phyloP scores from a whole-genome alignment of 805 yeast genomes.

The Deakozyma indianensis region DNA sequence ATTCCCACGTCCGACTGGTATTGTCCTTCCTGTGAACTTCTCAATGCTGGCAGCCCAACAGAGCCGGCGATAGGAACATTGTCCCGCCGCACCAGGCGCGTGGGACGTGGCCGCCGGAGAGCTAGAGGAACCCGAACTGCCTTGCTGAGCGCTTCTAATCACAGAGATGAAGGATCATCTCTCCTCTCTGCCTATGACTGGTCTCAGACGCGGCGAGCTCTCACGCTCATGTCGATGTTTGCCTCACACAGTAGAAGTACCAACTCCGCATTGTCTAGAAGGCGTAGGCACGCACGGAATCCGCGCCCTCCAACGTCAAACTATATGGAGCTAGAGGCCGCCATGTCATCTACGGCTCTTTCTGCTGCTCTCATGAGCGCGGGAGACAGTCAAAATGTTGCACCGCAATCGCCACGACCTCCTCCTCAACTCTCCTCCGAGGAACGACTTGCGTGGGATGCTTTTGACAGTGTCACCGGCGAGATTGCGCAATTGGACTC shows the following conservation, averaged over 20 bases:
- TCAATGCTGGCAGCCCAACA: neutral
- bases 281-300: neutral
- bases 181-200: too few species aligned
- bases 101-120: too few species aligned
- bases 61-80: too few species aligned
- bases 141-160: too few species aligned
- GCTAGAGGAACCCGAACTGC: too few species aligned
- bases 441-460: conserved; percentile 18
- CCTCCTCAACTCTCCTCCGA: conserved; percentile 10
- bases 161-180: too few species aligned
- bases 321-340: neutral
- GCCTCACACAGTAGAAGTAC: neutral
- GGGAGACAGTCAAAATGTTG: neutral
- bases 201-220: neutral
- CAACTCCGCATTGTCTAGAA: neutral
- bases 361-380: neutral
- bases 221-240: neutral
- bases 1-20: conserved; percentile 19
- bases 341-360: neutral
- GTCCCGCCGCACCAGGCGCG: too few species aligned
- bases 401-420: neutral
- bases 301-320: neutral
- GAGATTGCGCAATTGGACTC: too few species aligned
- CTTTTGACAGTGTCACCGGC: conserved; percentile 12
- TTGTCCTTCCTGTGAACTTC: conserved; percentile 19